A percentile compares a stretch with the other conserved stretches of the same genome.
These are phyloP conservation scores for Clarireedia monteithiana DNA, from an alignment of 2,329 filamentous ascomycete genomes.

Conservation along the genomic window DNA sequence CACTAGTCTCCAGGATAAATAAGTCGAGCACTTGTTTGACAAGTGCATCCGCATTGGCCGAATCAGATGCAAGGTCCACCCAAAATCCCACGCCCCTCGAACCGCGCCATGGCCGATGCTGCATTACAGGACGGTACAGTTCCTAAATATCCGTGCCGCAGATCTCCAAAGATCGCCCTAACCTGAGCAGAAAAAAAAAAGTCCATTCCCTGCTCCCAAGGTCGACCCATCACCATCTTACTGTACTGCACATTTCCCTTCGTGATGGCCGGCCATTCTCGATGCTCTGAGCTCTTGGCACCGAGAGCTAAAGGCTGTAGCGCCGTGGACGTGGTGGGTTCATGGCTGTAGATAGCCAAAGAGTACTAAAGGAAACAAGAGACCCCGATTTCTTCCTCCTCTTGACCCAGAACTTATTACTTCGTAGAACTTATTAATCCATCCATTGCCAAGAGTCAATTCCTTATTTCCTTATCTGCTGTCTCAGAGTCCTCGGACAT, in stretches of 20 bases:
- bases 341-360: neutral
- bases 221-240: too few relatives aligned
- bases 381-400: neutral
- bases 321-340: neutral
- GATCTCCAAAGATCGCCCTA: slow-evolving; percentile 5
- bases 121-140: neutral
- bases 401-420: neutral
- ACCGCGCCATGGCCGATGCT: neutral
- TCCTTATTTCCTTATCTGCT: neutral
- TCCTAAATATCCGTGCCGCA: neutral
- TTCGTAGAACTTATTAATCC: neutral
- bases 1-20: too few relatives aligned
- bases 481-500: neutral
- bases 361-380: slow-evolving; percentile 8
- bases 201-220: neutral
- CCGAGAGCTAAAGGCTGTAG: neutral
- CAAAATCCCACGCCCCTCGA: too few relatives aligned
- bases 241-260: too few relatives aligned
- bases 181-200: neutral
- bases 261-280: neutral
- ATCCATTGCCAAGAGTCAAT: neutral
- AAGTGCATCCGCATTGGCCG: too few relatives aligned
- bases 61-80: too few relatives aligned
- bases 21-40: too few relatives aligned
- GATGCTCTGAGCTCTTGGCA: neutral